Base-by-base conservation (phyloP, 768 basidiomycete species). In the Russula olivacea region DNA sequence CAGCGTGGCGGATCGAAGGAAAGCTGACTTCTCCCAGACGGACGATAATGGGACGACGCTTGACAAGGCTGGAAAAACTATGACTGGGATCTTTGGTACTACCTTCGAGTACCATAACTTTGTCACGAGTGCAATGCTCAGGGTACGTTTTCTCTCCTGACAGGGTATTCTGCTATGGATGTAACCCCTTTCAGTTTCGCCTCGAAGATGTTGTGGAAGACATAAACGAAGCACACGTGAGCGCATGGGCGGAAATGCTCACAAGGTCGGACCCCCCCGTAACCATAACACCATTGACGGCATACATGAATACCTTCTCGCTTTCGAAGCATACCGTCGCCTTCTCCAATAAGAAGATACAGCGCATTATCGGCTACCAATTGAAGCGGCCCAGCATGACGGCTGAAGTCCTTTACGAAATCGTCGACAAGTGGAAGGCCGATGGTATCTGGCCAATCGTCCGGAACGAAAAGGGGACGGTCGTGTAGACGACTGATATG, bases 231-330 rank as follows among this genome's bases (percentile, higher is more conserved):
- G 82, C 85, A 53, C 91, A 94, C 70, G 88, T 91, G 36, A 77
- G 81, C 57, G 84, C 82, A 12, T 94, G 92, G 92, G 89, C 85
- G 9, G 80, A 89, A 71, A 91, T 94, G 87, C 80, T 91, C 68
- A 75, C 76, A 23, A 83, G 75, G 51, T 87, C 91, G 40, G 80
- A 83, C 43, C 89, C 89, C 28, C 87, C 87, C 2, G 78, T 91
- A 61, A 77, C 80, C 14, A 86, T 88, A 62, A 85, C 88, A 0
- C 89, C 87, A 1, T 74, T 93, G 64, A 83, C 79, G 21, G 87
- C 90, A 0, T 94, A 92, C 72, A 86, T 91, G 83, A 88, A 90
- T 72, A 81, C 81, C 60, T 87, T 83, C 71, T 76, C 82, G 45
- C 76, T 93, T 66, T 81, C 83, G 59, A 89, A 89, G 71, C 88